Evolutionary conservation across 345 rosid genomes (phyloP).

Genomic region (Rhizophora mangle): DNA sequence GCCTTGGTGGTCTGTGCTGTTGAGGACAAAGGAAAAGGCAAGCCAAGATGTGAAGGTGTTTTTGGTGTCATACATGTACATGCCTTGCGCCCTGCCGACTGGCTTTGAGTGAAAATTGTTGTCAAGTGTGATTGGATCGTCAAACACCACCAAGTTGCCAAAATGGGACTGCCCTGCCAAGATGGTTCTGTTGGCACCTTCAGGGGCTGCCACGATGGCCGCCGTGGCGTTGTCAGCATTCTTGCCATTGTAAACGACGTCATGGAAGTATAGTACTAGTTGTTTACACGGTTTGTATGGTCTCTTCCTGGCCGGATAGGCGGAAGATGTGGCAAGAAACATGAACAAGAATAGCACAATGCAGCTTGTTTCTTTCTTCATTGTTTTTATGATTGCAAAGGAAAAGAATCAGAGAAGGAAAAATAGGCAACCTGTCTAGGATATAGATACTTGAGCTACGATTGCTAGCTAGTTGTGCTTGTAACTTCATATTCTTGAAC

Average conservation of each 20-base stretch:
- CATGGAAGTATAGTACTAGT: slow-evolving; percentile 42
- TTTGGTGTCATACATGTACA: slow-evolving; percentile 42
- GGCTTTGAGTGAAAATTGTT: slow-evolving; percentile 40
- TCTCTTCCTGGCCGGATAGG: neutral
- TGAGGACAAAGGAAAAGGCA: slow-evolving; percentile 43
- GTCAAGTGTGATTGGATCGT: slow-evolving; percentile 54
- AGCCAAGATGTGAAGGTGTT: slow-evolving; percentile 49
- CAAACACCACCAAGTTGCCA: slow-evolving; percentile 44
- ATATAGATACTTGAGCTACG: too few relatives aligned
- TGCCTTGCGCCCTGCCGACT: slow-evolving; percentile 48
- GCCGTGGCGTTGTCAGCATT: slow-evolving; percentile 44
- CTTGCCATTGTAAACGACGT: slow-evolving; percentile 48
- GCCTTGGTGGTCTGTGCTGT: slow-evolving; percentile 33
- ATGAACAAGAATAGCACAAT: too few relatives aligned
- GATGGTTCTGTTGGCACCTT: slow-evolving; percentile 32
- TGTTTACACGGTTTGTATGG: slow-evolving; percentile 37
- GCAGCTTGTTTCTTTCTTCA: too few relatives aligned
- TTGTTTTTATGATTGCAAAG: too few relatives aligned
- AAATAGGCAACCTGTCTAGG: too few relatives aligned
- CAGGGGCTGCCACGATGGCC: slow-evolving; percentile 41
- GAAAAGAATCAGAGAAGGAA: too few relatives aligned
- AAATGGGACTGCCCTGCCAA: slow-evolving; percentile 35
- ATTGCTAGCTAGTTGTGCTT: too few relatives aligned
- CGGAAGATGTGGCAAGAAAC: slow-evolving; percentile 6
- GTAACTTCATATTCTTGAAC: too few relatives aligned